phyloP scores from a whole-genome alignment of 2,329 filamentous ascomycete genomes.

The Aspergillus sp. region DNA sequence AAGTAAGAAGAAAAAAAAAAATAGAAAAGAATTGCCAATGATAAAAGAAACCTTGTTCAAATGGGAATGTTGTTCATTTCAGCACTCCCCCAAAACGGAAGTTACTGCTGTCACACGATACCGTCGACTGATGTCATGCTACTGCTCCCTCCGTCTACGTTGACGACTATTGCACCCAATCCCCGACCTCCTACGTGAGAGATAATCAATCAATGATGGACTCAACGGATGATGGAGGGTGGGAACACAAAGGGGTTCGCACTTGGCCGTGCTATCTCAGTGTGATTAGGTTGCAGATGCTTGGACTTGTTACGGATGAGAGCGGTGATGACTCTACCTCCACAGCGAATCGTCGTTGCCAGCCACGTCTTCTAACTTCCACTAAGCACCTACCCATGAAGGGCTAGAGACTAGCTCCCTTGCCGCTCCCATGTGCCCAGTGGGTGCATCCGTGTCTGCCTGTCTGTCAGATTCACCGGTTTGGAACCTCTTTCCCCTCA shows the following conservation, averaged over 20 bases:
- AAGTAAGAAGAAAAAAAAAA: too few relatives aligned
- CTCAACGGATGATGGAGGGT: conserved; percentile 1
- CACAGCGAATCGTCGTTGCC: conserved; percentile 14
- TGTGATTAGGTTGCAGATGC: conserved; percentile 21
- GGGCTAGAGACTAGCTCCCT: conserved; percentile 14
- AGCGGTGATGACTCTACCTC: background rate
- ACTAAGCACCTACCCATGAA: conserved; percentile 6
- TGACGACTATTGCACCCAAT: conserved; percentile 2
- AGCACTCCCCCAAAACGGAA: background rate
- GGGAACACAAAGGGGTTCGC: conserved; percentile 8
- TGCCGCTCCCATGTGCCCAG: conserved; percentile 18
- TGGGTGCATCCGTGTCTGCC: conserved; percentile 6
- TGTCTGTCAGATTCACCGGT: conserved; percentile 8
- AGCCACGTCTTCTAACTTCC: conserved; percentile 13
- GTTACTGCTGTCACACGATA: conserved; percentile 23
- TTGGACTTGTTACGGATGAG: conserved; percentile 11
- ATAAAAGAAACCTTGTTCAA: too few relatives aligned
- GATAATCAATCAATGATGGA: background rate
- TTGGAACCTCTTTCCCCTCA: conserved; percentile 1
- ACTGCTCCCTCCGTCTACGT: background rate
- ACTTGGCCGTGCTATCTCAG: conserved; percentile 7
- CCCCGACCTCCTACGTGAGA: background rate
- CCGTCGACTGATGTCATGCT: conserved; percentile 16
- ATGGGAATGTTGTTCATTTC: background rate
- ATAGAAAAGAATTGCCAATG: background rate